Evolutionary conservation across 768 basidiomycete genomes (phyloP).

Genomic region (Lactifluus echinatus): DNA sequence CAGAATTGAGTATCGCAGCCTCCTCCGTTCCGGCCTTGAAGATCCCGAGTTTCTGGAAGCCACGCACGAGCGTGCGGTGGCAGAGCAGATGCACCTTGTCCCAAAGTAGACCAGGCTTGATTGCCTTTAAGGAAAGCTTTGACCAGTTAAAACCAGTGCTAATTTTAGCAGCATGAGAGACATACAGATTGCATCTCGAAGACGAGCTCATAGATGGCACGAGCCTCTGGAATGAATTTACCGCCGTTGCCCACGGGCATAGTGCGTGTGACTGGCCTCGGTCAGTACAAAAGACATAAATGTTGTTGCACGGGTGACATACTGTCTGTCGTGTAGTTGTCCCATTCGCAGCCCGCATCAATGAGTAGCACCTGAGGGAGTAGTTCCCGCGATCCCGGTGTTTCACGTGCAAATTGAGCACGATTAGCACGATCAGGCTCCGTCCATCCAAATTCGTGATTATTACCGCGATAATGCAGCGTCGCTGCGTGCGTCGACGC

Average conservation of each 20-base stretch:
- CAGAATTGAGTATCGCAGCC: constrained; percentile 64
- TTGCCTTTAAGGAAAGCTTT: constrained; percentile 58
- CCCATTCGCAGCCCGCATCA: constrained; percentile 92
- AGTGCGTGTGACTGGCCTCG: constrained; percentile 46
- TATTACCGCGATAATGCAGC: constrained; percentile 92
- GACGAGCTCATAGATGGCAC: constrained; percentile 80
- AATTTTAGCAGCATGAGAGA: neutral
- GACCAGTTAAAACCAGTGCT: neutral
- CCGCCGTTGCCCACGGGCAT: constrained; percentile 94
- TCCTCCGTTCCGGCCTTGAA: constrained; percentile 63
- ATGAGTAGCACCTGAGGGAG: constrained; percentile 74
- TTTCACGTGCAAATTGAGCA: constrained; percentile 36
- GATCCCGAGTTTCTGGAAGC: constrained; percentile 78
- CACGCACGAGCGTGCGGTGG: constrained; percentile 72
- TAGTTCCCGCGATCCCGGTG: constrained; percentile 29
- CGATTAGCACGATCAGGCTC: constrained; percentile 47
- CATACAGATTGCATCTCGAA: constrained; percentile 80
- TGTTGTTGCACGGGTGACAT: constrained; percentile 21
- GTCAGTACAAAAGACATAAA: constrained; percentile 25
- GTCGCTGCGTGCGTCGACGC: constrained; percentile 81
- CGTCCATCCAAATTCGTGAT: constrained; percentile 76
- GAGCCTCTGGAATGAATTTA: constrained; percentile 73
- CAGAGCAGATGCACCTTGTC: constrained; percentile 78
- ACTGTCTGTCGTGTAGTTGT: constrained; percentile 58
- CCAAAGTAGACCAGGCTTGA: constrained; percentile 82